phyloP scores from a whole-genome alignment of 768 basidiomycete genomes.

The Solioccasus polychromus region DNA sequence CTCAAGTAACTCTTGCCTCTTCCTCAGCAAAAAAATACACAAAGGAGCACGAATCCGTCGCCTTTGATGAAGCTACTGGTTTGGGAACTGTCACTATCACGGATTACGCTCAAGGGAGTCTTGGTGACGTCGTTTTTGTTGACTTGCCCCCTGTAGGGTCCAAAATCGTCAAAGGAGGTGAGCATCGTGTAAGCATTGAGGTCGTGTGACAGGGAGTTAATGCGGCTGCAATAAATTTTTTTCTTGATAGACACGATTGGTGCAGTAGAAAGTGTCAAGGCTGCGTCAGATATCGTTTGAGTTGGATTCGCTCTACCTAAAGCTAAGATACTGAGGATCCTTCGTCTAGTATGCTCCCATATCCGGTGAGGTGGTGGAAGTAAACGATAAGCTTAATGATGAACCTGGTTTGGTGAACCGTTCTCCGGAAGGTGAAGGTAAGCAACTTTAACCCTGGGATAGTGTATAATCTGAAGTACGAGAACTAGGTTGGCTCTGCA shows the following conservation, averaged over 20 bases:
- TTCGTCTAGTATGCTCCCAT: conserved; percentile 80
- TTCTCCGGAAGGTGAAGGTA: conserved; percentile 80
- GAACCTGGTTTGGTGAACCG: conserved; percentile 87
- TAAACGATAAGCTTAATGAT: conserved; percentile 67
- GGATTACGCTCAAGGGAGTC: conserved; percentile 83
- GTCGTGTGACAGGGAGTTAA: background rate
- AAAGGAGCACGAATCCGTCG: conserved; percentile 82
- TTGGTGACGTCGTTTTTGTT: conserved; percentile 97
- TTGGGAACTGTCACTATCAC: conserved; percentile 85
- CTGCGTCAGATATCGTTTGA: conserved; percentile 87
- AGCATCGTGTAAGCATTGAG: conserved; percentile 27
- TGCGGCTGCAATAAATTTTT: conserved; percentile 2
- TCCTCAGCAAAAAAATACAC: conserved; percentile 74
- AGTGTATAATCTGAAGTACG: background rate
- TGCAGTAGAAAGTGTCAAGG: conserved; percentile 95
- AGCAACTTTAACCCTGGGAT: conserved; percentile 12
- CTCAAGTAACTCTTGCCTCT: background rate
- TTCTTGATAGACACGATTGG: conserved; percentile 68
- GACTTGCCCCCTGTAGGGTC: conserved; percentile 74
- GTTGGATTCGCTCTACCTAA: conserved; percentile 17
- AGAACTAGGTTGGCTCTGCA: conserved; percentile 88
- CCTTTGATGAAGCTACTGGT: conserved; percentile 72
- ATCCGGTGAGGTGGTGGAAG: conserved; percentile 75
- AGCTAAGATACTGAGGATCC: conserved; percentile 7
- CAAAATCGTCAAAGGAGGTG: conserved; percentile 70